Evolutionary conservation across 169 alveolate species (phyloP).

Genomic region (Babesia bovis): DNA sequence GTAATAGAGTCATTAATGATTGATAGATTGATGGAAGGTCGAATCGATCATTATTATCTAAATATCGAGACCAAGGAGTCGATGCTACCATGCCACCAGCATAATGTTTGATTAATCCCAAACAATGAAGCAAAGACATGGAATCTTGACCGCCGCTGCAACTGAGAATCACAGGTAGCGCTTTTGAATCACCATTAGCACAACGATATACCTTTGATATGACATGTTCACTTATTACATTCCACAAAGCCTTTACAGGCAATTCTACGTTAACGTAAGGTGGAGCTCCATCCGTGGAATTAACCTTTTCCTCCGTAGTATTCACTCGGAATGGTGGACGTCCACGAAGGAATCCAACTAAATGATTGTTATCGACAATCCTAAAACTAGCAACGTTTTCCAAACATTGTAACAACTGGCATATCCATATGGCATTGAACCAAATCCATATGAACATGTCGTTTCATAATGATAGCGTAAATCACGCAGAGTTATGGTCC

Average conservation of each 20-base stretch:
- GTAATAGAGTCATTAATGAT: slow-evolving; percentile 1
- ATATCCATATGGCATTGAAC: background rate
- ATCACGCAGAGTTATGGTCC: background rate
- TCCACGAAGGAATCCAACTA: background rate
- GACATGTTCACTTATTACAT: slow-evolving; percentile 8
- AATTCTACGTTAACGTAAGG: background rate
- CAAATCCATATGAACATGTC: background rate
- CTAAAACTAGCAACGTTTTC: background rate
- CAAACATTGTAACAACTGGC: background rate
- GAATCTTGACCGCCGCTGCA: slow-evolving; percentile 70
- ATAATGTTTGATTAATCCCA: slow-evolving; percentile 36
- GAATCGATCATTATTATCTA: background rate
- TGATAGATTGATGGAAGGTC: background rate
- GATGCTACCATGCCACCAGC: slow-evolving; percentile 1
- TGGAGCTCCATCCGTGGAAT: background rate
- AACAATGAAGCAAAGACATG: slow-evolving; percentile 62
- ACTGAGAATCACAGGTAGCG: slow-evolving; percentile 29
- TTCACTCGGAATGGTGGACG: background rate
- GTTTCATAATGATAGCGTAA: background rate
- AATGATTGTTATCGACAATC: background rate
- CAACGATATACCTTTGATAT: background rate
- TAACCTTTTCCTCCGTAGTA: background rate
- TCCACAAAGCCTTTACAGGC: slow-evolving; percentile 16
- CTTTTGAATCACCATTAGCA: background rate
- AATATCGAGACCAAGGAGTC: background rate